phyloP scores from a whole-genome alignment of 2,329 filamentous ascomycete species.

The Talaromyces sp. region DNA sequence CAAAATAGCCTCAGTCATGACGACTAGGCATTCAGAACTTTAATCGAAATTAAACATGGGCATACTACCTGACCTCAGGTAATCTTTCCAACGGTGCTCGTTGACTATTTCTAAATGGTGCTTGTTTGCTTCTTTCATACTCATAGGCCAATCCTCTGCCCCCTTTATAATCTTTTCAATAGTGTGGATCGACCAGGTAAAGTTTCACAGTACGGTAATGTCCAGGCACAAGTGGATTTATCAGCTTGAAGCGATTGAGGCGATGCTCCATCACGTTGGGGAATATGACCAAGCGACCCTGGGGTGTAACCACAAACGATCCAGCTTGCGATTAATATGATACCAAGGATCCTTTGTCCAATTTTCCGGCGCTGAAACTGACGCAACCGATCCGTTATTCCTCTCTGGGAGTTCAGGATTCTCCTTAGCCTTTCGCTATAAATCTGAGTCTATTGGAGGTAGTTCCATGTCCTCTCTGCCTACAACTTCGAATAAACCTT shows the following conservation, averaged over 20 bases:
- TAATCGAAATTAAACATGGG: no score
- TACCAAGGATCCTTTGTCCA: not conserved
- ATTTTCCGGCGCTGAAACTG: not conserved
- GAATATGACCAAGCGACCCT: not conserved
- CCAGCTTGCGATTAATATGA: not conserved
- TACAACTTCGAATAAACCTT: not conserved
- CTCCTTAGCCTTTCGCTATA: not conserved
- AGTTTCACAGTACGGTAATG: not conserved
- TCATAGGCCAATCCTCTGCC: no score
- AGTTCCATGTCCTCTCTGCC: not conserved
- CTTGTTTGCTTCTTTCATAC: no score
- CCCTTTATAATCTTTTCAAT: no score
- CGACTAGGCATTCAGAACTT: no score
- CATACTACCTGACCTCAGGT: no score
- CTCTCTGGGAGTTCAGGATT: not conserved
- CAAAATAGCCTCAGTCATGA: no score
- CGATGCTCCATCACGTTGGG: not conserved
- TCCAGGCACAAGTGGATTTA: not conserved
- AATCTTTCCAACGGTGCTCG: no score
- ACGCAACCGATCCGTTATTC: not conserved
- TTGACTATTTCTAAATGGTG: no score
- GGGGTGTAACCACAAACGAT: no score
- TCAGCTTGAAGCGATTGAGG: not conserved
- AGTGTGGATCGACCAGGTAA: not conserved
- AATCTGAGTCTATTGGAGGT: not conserved